A percentile compares a stretch with the other conserved stretches of the same genome.
phyloP scores from a whole-genome alignment of 106 monocot genomes.

The Phalaenopsis aphrodite region DNA sequence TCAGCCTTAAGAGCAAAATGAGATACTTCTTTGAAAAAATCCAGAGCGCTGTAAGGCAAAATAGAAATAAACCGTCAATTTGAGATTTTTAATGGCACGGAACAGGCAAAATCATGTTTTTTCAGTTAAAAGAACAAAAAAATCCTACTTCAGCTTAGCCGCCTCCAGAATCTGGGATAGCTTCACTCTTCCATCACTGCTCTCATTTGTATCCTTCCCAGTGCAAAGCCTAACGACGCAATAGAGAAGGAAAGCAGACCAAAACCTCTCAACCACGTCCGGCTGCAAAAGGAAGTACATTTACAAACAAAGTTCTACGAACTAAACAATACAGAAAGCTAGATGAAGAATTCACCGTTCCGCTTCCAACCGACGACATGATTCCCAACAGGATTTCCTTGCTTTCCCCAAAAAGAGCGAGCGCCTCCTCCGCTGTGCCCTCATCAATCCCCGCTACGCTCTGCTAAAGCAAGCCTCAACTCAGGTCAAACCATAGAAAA shows the following conservation, averaged over 20 bases:
- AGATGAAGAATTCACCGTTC: constrained; percentile 33
- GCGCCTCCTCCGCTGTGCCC: constrained; percentile 19
- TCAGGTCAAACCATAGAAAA: background rate
- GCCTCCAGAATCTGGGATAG: constrained; percentile 57
- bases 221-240: constrained; percentile 49
- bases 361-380: constrained; percentile 49
- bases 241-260: constrained; percentile 67
- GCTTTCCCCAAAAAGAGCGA: constrained; percentile 39
- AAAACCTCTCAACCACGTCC: constrained; percentile 56
- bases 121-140: background rate
- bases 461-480: constrained; percentile 15
- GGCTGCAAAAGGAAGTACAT: constrained; percentile 31
- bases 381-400: constrained; percentile 30
- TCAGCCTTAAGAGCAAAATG: constrained; percentile 63
- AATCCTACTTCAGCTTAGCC: constrained; percentile 47
- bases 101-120: background rate
- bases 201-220: constrained; percentile 25
- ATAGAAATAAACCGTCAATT: background rate
- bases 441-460: constrained; percentile 29
- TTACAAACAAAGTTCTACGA: background rate
- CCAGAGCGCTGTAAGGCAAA: constrained; percentile 30
- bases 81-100: background rate
- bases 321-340: background rate
- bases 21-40: constrained; percentile 77
- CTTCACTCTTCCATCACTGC: constrained; percentile 27